These are phyloP conservation scores for Peziza echinospora DNA, from an alignment of 495 filamentous ascomycete genomes.

Conservation along the genomic window DNA sequence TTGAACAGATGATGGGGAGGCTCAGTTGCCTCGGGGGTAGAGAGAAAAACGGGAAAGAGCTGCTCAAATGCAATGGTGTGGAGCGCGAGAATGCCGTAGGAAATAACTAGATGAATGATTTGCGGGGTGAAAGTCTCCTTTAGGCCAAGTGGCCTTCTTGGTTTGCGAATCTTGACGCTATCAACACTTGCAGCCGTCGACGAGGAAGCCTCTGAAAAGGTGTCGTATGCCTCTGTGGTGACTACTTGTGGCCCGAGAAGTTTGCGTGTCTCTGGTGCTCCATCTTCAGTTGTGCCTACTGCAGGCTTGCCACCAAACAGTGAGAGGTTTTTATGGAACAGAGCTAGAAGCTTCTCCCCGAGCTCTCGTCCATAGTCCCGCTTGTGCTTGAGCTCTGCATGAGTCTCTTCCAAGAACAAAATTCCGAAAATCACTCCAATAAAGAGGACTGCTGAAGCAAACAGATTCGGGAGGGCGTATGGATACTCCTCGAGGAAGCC, in stretches of 20 bases:
- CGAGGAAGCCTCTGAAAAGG: slow-evolving; percentile 44
- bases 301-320: not conserved
- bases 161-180: slow-evolving; percentile 8
- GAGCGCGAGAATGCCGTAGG: slow-evolving; percentile 88
- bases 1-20: slow-evolving; percentile 39
- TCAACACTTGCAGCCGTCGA: slow-evolving; percentile 20
- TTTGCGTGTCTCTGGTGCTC: not conserved
- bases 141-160: slow-evolving; percentile 17
- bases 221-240: slow-evolving; percentile 33
- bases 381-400: slow-evolving; percentile 55
- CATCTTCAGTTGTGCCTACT: not conserved
- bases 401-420: slow-evolving; percentile 88
- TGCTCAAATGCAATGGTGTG: slow-evolving; percentile 87
- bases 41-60: slow-evolving; percentile 77
- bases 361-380: slow-evolving; percentile 56
- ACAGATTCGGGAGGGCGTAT: slow-evolving; percentile 81
- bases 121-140: slow-evolving; percentile 52
- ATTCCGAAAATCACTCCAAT: slow-evolving; percentile 64
- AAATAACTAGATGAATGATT: slow-evolving; percentile 62
- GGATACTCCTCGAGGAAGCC: slow-evolving; percentile 68
- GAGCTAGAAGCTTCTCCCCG: slow-evolving; percentile 26
- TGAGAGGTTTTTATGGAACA: too few species aligned
- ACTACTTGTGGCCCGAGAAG: slow-evolving; percentile 17
- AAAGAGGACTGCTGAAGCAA: slow-evolving; percentile 59
- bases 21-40: slow-evolving; percentile 36